These are phyloP conservation scores for Fusarium solani-melongenae DNA, from an alignment of 2,329 filamentous ascomycete species.

Conservation along the genomic window DNA sequence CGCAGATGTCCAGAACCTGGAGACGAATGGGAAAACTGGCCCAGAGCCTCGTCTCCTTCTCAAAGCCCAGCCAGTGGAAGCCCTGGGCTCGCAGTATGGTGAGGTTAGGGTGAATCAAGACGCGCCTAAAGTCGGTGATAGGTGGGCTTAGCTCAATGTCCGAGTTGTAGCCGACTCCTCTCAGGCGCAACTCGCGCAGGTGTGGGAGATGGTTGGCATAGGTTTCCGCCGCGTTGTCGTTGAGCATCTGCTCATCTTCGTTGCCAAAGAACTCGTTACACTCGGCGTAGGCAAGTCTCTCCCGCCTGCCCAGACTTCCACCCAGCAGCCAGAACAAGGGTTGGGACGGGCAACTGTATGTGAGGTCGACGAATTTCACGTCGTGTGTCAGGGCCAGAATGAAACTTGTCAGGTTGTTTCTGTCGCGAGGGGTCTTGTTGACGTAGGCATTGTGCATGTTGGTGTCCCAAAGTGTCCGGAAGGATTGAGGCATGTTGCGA, in stretches of 20 bases:
- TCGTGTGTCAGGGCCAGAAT: not conserved
- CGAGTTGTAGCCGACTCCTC: not conserved
- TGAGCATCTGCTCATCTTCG: not conserved
- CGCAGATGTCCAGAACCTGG: not conserved
- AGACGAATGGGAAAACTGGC: not conserved
- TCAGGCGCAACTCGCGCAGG: not conserved
- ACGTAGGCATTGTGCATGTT: not conserved
- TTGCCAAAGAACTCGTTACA: not conserved
- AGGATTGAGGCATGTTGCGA: not conserved
- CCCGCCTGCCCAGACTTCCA: not conserved
- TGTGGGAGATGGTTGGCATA: not conserved
- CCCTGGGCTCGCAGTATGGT: not conserved
- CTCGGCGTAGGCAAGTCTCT: not conserved
- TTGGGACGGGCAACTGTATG: not conserved
- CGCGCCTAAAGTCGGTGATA: not conserved
- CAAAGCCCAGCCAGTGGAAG: not conserved
- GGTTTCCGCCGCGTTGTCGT: not conserved
- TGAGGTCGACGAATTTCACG: not conserved
- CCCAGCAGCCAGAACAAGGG: not conserved
- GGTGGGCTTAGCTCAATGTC: not conserved
- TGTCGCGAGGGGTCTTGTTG: not conserved
- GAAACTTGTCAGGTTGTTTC: not conserved
- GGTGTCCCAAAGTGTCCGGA: not conserved
- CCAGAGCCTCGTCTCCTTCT: not conserved
- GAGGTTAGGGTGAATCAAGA: not conserved